Evolutionary conservation across 106 monocot genomes (phyloP), one percentile per base, ranked within the genome.

Genomic region (Dendrobium nobile): DNA sequence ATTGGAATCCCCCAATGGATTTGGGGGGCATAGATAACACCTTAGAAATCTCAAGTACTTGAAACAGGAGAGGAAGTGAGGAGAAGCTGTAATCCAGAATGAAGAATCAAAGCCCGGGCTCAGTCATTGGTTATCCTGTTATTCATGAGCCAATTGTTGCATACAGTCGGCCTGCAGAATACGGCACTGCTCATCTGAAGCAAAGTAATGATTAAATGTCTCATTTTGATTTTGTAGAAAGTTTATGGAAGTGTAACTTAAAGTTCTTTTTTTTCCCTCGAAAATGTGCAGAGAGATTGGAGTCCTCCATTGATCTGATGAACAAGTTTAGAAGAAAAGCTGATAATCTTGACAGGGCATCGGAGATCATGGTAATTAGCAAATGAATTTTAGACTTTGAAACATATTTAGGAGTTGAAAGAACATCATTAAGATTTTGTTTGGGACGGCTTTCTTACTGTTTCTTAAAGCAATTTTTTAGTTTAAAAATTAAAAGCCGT

Each of bases 301-400:
- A 75, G 44, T 80, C 58, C 9, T 31, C 79, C 22, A 67, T 87
- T 58, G 67, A 54, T 37, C 79, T 84, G 81, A 78, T 84, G 81
- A 81, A 75, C 73, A 87, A 78, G 28, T 84, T 84, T 78, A 81
- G 84, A 54, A 81, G 78, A 54, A 87, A 84, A 43, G 87, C 81
- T 41, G 84, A 87, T 55, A 79, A 64, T 31, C 75, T 65, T 75
- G 77, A 3, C 31, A 81, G 40, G 81, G 87, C 7, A 78, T 84
- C 43, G 22, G 77, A 43, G 75, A 87, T 20, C 87, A 87, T 79
- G 81, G 87, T 84, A 78, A 78, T 22, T 70, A 11, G 11, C 19
- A n/a, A 3, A 19, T 61, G 19, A 61, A 22, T n/a, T 7, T 4
- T 61, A n/a, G 20, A 61, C 61, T 61, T 61, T 5, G 20, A n/a